Evolutionary conservation across 306 rosid genomes (phyloP), one percentile per base, ranked within the genome.

Genomic region (Inga laurina): DNA sequence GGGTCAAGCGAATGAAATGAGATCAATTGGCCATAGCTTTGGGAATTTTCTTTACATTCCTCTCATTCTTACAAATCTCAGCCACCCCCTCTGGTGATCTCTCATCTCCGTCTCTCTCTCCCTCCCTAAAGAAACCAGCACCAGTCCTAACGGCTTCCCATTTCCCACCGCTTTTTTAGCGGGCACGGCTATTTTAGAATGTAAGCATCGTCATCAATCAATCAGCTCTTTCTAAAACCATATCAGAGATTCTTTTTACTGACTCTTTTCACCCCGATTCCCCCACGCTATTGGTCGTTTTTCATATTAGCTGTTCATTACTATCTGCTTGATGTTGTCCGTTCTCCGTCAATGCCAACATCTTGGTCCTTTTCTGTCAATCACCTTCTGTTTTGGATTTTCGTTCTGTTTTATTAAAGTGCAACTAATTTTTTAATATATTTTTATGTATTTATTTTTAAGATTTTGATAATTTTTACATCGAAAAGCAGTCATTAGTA

Each of bases 131-230:
- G 59, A 87, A 85, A 82, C 85, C 67, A 80, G 86, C 81, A 52
- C 84, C 80, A 45, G 8, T 77, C 84, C 78, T 80, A 78, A 82
- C 90, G 48, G 74, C 81, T 76, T 71, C 61, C 77, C 51, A 62
- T 77, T 77, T 30, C 16, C 77, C 56, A 64, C 82, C 90, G 87
- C 15, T 2, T 75, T 89, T 89, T 76, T 80, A 82, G 88, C 76
- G 16, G 48, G 37, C 27, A 61, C 74, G 65, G 78, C 92, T 81
- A 83, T 80, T 89, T 86, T 77, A 27, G 83, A 64, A 0, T 19
- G 12, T n/a, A 27, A 2, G 30, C 18, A 21, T 22, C 64, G 27
- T 61, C 32, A 61, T 61, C 67, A 4, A 18, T 22, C 35, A 4
- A 11, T 62, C 68, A 14, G 24, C 7, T 11, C 32, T 71, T 67